Evolutionary conservation across 2,329 filamentous ascomycete species (phyloP).

Genomic region (Emydomyces testavorans): DNA sequence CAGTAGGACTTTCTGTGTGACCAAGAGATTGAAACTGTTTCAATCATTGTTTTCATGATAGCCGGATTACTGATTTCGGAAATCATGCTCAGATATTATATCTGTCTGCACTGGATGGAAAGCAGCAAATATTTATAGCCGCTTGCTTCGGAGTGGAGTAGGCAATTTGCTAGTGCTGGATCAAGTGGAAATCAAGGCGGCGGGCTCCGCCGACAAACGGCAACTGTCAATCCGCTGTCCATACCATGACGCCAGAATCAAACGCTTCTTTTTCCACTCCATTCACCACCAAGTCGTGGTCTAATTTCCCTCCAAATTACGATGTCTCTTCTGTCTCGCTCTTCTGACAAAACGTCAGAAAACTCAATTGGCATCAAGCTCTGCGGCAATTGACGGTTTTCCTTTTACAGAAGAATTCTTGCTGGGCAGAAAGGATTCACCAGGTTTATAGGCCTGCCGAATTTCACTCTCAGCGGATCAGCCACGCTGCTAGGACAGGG

Average conservation of each 20-base stretch:
- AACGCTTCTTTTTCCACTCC: no score
- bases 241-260: not conserved
- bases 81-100: no score
- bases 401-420: not conserved
- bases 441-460: not conserved
- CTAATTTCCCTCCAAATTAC: no score
- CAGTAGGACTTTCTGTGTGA: no score
- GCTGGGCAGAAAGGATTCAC: not conserved
- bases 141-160: no score
- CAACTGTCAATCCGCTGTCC: not conserved
- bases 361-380: not conserved
- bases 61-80: no score
- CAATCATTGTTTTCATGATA: no score
- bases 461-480: conserved; percentile 2
- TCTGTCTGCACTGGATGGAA: no score
- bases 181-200: not conserved
- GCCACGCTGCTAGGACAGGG: conserved; percentile 1
- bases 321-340: no score
- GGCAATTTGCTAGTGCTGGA: not conserved
- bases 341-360: not conserved
- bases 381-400: conserved; percentile 7
- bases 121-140: no score
- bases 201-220: not conserved
- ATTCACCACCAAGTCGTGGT: no score
- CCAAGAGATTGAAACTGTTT: no score